These are phyloP conservation scores for Coniella lustricola DNA, from an alignment of 2,329 filamentous ascomycete species.

Conservation along the genomic window DNA sequence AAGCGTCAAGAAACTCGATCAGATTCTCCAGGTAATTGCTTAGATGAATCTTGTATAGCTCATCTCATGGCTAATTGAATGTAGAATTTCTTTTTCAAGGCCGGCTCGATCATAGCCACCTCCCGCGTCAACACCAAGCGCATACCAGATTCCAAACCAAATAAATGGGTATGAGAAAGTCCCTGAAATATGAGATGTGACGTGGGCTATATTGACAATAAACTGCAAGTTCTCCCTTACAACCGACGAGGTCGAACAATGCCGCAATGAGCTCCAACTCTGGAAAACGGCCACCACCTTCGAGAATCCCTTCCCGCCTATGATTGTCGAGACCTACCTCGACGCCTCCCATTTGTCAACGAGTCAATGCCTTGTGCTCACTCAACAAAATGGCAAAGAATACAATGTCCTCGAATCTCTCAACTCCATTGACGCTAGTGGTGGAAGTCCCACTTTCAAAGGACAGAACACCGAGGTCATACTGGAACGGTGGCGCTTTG, in stretches of 20 bases:
- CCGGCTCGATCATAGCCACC: conserved; percentile 74
- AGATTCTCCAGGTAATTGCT: conserved; percentile 72
- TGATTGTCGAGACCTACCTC: conserved; percentile 87
- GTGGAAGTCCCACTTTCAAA: conserved; percentile 33
- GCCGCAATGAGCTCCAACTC: conserved; percentile 68
- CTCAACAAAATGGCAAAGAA: conserved; percentile 83
- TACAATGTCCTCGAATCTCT: conserved; percentile 88
- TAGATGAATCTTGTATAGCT: background rate
- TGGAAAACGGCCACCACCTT: conserved; percentile 79
- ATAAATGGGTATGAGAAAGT: conserved; percentile 69
- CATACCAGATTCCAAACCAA: conserved; percentile 54
- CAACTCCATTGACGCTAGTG: conserved; percentile 52
- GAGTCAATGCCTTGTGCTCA: conserved; percentile 78
- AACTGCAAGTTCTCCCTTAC: conserved; percentile 78
- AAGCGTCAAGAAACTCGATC: conserved; percentile 73
- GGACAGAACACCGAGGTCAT: conserved; percentile 64
- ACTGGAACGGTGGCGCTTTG: conserved; percentile 84
- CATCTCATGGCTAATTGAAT: conserved; percentile 10
- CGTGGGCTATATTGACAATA: conserved; percentile 5
- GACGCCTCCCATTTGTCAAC: conserved; percentile 72
- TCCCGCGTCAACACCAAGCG: conserved; percentile 66
- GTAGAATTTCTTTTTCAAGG: conserved; percentile 88
- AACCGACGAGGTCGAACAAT: conserved; percentile 84
- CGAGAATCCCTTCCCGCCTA: conserved; percentile 68
- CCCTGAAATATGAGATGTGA: background rate